Evolutionary conservation across 2,329 filamentous ascomycete species (phyloP).

Genomic region (Aspergillus pseudotamarii): DNA sequence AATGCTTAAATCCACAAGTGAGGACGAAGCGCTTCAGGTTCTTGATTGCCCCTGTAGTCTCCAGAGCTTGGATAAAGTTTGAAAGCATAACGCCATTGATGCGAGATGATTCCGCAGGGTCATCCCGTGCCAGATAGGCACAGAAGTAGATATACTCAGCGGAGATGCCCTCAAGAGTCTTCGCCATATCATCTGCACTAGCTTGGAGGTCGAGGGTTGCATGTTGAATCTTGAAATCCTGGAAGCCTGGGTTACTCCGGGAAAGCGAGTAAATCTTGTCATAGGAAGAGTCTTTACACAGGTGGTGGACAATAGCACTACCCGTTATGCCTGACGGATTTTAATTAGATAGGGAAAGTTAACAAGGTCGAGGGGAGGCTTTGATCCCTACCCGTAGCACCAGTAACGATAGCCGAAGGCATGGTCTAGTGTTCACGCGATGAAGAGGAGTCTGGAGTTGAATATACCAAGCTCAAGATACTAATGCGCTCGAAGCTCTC

Average conservation of each 20-base stretch:
- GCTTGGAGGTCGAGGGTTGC: constrained; percentile 42
- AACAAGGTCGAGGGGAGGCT: neutral
- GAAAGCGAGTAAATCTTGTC: constrained; percentile 45
- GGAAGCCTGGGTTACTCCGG: constrained; percentile 41
- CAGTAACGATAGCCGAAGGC: constrained; percentile 34
- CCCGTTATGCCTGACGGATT: constrained; percentile 42
- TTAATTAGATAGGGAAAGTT: constrained; percentile 1
- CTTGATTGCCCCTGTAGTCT: constrained; percentile 44
- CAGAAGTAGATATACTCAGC: constrained; percentile 49
- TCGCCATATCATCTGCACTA: constrained; percentile 40
- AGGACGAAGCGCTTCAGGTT: constrained; percentile 53
- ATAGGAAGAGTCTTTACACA: constrained; percentile 40
- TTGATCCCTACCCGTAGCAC: constrained; percentile 29
- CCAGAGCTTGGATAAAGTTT: constrained; percentile 53
- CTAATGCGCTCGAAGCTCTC: neutral
- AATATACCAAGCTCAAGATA: neutral
- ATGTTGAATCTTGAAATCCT: constrained; percentile 42
- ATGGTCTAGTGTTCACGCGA: constrained; percentile 17
- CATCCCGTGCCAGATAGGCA: constrained; percentile 45
- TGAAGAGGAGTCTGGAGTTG: neutral
- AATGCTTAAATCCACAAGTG: constrained; percentile 56
- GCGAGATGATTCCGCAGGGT: constrained; percentile 38
- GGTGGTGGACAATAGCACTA: constrained; percentile 43
- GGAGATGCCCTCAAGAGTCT: constrained; percentile 36
- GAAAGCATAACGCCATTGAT: constrained; percentile 49